phyloP scores from a whole-genome alignment of 2,329 filamentous ascomycete species.

The Mollisiaceae sp. region DNA sequence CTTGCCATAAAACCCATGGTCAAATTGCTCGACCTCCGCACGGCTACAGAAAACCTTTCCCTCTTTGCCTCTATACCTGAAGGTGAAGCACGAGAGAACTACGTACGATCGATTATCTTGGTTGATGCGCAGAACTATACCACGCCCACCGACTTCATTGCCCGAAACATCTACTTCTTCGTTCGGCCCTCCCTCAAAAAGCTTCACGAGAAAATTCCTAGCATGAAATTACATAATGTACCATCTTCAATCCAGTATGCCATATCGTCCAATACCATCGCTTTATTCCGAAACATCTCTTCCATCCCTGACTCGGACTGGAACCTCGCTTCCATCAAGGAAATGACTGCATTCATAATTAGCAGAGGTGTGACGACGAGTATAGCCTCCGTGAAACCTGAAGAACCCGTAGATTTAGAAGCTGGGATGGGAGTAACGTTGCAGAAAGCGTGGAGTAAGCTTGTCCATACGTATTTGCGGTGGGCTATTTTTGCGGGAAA shows the following conservation, averaged over 20 bases:
- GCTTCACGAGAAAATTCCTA: conserved; percentile 25
- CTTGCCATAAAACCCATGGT: conserved; percentile 39
- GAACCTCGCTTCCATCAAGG: conserved; percentile 8
- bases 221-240: conserved; percentile 30
- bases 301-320: conserved; percentile 23
- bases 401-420: not conserved
- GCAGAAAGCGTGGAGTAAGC: conserved; percentile 46
- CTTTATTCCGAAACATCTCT: conserved; percentile 23
- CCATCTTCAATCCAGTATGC: conserved; percentile 14
- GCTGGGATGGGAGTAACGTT: conserved; percentile 5
- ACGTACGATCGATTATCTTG: conserved; percentile 56
- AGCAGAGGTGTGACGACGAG: conserved; percentile 17
- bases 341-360: conserved; percentile 18
- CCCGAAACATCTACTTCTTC: conserved; percentile 65
- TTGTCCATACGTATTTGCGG: conserved; percentile 60
- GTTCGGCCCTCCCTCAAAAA: conserved; percentile 39
- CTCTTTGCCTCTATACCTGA: conserved; percentile 37
- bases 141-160: conserved; percentile 58
- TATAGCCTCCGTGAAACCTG: not conserved
- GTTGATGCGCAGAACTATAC: conserved; percentile 63
- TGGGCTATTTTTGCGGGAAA: conserved; percentile 59
- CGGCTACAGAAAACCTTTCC: conserved; percentile 11
- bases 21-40: conserved; percentile 25
- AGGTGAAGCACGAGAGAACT: conserved; percentile 47
- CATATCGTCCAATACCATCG: conserved; percentile 6